Base-by-base conservation (phyloP, 2,329 filamentous ascomycete species). In the Ilyonectria mors-panacis region DNA sequence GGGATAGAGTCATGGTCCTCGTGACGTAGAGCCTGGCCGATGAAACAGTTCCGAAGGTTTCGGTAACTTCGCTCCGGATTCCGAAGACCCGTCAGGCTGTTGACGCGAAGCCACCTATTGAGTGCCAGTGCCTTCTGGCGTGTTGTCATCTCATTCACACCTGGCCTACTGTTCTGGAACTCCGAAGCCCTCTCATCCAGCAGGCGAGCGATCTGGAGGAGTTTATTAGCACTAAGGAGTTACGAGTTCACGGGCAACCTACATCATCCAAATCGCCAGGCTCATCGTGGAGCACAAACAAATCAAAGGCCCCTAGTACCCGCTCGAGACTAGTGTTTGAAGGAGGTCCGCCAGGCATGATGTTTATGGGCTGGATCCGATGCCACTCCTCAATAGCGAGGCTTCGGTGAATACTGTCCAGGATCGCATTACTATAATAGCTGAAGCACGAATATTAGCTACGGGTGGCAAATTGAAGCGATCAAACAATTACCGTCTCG, bases 31-130 rank as follows among this genome's bases (percentile, higher is more conserved):
- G 93, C 94, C 68, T 97, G 86, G 10, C 94, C 94, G 63, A 99
- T 90, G 73, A 97, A 93, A 74, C 93, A 97, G 80, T 98, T 97
- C 68, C 93, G 89, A 65, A 98, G 81, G 65, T 92, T 91, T 73
- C 94, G 90, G 78, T 96, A 98, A 61, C 92, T 89, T 47, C 84
- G 78, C 8, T 89, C 88, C 5, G 85, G 83, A n/a, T 89, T 82
- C n/a, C 86, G 85, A 63, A 94, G 87, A 50, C 94, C 94, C 1
- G 89, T 89, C 71, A 97, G 87, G 61, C 92, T 89, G 42, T 90
- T 87, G 3, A 81, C 78, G 62, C 91, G 88, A 50, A 98, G 82
- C 85, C 93, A 97, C 9, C 82, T 83, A 19, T 92, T 91, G 42
- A 97, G 82, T 2, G 84, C 81, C 44, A 92, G 79, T 1, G 95